Evolutionary conservation across 495 filamentous ascomycete genomes (phyloP), one percentile per base, ranked within the genome.

Genomic region (Ascobolus immersus): DNA sequence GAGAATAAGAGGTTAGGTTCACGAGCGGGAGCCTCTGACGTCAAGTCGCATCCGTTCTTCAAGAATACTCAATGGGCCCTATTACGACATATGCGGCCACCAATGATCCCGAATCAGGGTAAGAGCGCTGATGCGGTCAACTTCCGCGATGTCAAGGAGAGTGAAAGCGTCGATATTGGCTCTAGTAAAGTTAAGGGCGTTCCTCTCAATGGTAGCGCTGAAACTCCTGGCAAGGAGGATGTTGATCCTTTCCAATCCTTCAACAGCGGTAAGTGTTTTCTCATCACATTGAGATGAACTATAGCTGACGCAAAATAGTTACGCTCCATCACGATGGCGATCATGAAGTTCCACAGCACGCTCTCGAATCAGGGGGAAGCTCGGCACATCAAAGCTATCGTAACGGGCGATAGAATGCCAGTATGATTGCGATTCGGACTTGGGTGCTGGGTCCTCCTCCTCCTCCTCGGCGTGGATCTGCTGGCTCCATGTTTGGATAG

Each of bases 181-280:
- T 73, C 67, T 10, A 57, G 67, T 9, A 64, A 58, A 41, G 62
- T 55, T 42, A 73, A 73, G 44, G 81, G 80, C 3, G 78, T 90
- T 19, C 77, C 78, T 7, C 56, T 92, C 41, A 78, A 90, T 44
- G 78, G 71, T 15, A 79, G 77, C 6, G 55, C 86, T 20, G 71
- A 73, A 3, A 93, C 84, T 19, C 81, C 86, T 7, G 79, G 73
- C 22, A 75, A 62, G 22, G 82, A 91, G 48, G 53, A 71, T 36
- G 64, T 67, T n/a, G 86, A 96, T 64, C 86, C 86, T 9, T 96
- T 96, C 49, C 79, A 91, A 52, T 89, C 94, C 50, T 96, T 96
- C 52, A 96, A 96, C 54, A 90, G 78, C 45, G 46, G 46, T 49
- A 45, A 32, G 42, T 38, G 13, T 14, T 19, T 7, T 33, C 6